Base-by-base conservation (phyloP, 345 rosid species). In the Angophora floribunda region DNA sequence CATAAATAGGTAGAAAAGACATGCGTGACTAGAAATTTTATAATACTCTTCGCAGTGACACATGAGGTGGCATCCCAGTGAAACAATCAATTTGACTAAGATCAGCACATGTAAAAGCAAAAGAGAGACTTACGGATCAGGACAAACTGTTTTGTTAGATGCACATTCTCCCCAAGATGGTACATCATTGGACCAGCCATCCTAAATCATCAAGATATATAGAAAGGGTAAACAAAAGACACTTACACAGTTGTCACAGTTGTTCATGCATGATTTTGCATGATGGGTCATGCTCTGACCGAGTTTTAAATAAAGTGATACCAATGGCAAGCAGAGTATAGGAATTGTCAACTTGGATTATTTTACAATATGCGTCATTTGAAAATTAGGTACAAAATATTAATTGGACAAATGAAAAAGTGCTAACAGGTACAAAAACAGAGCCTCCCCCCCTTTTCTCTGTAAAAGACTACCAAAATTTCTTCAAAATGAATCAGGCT, bases 81-180 rank as follows among this genome's bases (percentile, higher is more conserved):
- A 36, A 75, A 41, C 26, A 75, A 75, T 75, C 82, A 41, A 75
- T 41, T 75, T 6, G 2, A 75, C 49, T 3, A 30, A 52, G 61
- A 85, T 51, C 41, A 32, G 45, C 65, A 85, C 36, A 85, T 2
- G 3, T 21, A 85, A n/a, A 52, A 21, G 26, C 6, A 85, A 44
- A n/a, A 13, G 41, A 51, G 53, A 85, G 65, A 51, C 97, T 92
- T 92, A 97, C 99, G 59, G 86, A 89, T 97, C 91, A 36, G 99
- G 98, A 90, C 99, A 97, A 44, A 92, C 94, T 16, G 95, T 96
- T 57, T 89, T 85, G 91, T 96, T 91, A 67, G 88, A 12, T 86
- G 78, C 87, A 88, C 99, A 97, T 85, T 89, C 55, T 89, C 91
- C 94, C 99, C 98, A 97, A 26, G 82, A 87, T 6, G 95, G 86